Evolutionary conservation across 768 basidiomycete species (phyloP).

Genomic region (Lyophyllum decastes): DNA sequence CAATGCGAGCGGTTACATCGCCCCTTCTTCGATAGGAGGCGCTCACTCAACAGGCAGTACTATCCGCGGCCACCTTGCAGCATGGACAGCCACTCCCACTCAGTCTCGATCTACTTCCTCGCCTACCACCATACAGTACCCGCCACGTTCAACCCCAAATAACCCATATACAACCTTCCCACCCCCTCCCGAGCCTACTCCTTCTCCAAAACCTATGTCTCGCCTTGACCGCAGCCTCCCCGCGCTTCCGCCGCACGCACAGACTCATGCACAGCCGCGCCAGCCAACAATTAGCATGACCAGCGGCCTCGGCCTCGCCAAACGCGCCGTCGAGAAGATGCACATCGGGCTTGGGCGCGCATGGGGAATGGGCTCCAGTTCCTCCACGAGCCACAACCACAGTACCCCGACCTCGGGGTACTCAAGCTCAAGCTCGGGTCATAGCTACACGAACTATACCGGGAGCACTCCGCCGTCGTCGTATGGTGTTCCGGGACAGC

Average conservation of each 20-base stretch:
- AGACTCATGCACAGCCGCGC: conserved; percentile 36
- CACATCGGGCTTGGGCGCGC: conserved; percentile 43
- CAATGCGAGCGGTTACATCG: conserved; percentile 43
- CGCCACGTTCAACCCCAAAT: background rate
- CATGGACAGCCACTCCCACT: conserved; percentile 38
- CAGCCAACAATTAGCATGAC: conserved; percentile 79
- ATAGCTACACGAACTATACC: conserved; percentile 1
- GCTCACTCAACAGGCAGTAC: conserved; percentile 38
- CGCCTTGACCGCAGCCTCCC: conserved; percentile 22
- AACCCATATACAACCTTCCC: background rate
- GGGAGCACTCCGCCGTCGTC: conserved; percentile 36
- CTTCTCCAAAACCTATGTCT: conserved; percentile 10
- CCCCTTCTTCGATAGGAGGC: conserved; percentile 32
- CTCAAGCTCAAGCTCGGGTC: conserved; percentile 32
- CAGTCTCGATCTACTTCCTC: conserved; percentile 15
- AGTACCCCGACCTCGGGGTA: conserved; percentile 33
- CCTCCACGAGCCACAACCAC: conserved; percentile 30
- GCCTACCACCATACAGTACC: conserved; percentile 3
- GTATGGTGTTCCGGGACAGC: conserved; percentile 16
- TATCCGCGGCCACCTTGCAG: conserved; percentile 47
- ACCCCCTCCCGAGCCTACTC: conserved; percentile 8
- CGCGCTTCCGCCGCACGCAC: conserved; percentile 13
- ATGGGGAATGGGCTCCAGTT: conserved; percentile 47
- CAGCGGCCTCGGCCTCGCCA: conserved; percentile 67
- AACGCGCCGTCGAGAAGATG: conserved; percentile 78